Conservation (phyloP, 2,329 filamentous ascomycete genomes). For the Cladosporium sp. region DNA sequence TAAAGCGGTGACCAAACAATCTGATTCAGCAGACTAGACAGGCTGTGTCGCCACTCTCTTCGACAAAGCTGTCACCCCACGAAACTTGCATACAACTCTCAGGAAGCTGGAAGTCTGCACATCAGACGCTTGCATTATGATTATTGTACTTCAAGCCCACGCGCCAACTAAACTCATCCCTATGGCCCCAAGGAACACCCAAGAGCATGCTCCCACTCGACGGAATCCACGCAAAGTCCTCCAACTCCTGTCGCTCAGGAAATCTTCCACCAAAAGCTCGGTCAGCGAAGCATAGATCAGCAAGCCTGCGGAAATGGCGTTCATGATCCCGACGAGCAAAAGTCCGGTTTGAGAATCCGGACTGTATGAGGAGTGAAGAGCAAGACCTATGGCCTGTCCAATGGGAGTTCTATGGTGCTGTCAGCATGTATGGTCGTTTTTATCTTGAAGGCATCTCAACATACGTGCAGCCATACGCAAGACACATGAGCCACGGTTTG, state of each 20-base stretch:
- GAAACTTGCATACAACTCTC: background rate
- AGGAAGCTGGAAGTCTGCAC: background rate
- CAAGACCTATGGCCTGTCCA: constrained; percentile 46
- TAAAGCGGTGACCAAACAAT: constrained; percentile 6
- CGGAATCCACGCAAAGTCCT: constrained; percentile 55
- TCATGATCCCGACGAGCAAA: constrained; percentile 48
- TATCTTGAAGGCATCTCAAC: background rate
- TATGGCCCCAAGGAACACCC: constrained; percentile 58
- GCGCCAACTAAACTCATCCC: constrained; percentile 66
- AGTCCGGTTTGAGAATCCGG: constrained; percentile 44
- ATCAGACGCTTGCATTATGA: background rate
- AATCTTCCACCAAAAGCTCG: constrained; percentile 48
- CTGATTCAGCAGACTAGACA: background rate
- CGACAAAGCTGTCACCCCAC: background rate
- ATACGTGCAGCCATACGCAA: constrained; percentile 56
- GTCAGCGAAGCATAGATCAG: constrained; percentile 49
- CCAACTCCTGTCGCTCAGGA: constrained; percentile 63
- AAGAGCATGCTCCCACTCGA: constrained; percentile 59
- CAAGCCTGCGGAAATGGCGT: constrained; percentile 48
- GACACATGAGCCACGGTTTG: constrained; percentile 68
- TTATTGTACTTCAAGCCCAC: constrained; percentile 52
- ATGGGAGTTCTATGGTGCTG: constrained; percentile 37
- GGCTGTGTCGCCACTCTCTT: background rate
- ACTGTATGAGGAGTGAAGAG: constrained; percentile 45
- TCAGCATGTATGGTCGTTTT: background rate